Evolutionary conservation across 106 monocot genomes (phyloP).

Genomic region (Acanthochlamys bracteata): DNA sequence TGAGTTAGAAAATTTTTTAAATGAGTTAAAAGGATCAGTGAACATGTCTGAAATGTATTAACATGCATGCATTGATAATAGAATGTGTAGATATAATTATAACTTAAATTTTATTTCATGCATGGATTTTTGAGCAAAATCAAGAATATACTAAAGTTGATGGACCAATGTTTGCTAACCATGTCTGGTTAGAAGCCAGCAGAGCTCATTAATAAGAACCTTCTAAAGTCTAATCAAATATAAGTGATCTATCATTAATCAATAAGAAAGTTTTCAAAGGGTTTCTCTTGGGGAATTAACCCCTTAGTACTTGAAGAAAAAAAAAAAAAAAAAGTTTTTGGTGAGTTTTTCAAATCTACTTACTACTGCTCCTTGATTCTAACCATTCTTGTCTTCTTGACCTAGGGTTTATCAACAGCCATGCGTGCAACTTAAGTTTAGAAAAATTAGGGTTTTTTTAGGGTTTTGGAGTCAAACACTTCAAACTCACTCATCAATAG

Average conservation of each 20-base stretch:
- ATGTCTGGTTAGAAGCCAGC: constrained; percentile 22
- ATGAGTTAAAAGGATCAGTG: too few relatives aligned
- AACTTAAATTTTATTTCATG: too few relatives aligned
- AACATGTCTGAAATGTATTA: too few relatives aligned
- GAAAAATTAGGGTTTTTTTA: background rate
- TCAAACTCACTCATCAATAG: background rate
- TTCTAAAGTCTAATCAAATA: background rate
- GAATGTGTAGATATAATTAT: too few relatives aligned
- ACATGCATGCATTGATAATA: too few relatives aligned
- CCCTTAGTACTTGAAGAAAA: too few relatives aligned
- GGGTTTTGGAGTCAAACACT: background rate
- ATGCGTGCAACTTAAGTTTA: background rate
- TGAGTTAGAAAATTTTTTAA: too few relatives aligned
- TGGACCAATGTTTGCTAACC: constrained; percentile 25
- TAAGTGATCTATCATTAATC: too few relatives aligned
- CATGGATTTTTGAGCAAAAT: constrained; percentile 5
- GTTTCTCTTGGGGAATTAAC: too few relatives aligned
- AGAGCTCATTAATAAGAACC: constrained; percentile 2
- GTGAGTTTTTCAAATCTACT: background rate
- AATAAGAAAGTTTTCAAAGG: too few relatives aligned
- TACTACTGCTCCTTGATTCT: background rate
- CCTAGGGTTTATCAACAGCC: background rate
- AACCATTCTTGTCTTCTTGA: background rate
- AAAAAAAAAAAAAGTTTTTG: background rate
- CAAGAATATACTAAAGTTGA: background rate